phyloP scores from a whole-genome alignment of 202 grass and related monocot species.

The Tripidium arundinaceum region DNA sequence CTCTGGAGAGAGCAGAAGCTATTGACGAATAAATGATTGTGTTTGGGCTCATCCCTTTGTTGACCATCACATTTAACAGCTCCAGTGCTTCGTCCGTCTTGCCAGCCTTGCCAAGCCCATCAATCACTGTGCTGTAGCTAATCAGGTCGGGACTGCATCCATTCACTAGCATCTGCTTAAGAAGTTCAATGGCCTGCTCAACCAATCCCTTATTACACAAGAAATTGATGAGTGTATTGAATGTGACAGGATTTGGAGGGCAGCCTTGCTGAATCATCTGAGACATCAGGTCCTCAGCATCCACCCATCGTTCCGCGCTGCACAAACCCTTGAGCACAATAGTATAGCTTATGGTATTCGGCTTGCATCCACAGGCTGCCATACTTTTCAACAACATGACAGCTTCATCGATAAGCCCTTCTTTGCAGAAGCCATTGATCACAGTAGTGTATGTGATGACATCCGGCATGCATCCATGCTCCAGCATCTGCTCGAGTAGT shows the following conservation, averaged over 20 bases:
- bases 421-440: no score
- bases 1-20: constrained; percentile 52
- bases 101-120: constrained; percentile 55
- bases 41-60: constrained; percentile 61
- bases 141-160: constrained; percentile 65
- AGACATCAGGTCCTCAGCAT: constrained; percentile 42
- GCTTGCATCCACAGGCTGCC: constrained; percentile 52
- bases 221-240: constrained; percentile 45
- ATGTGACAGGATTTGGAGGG: constrained; percentile 40
- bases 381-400: constrained; percentile 54
- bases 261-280: constrained; percentile 47
- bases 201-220: constrained; percentile 48
- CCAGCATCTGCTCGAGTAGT: no score
- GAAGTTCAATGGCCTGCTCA: constrained; percentile 53
- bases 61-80: constrained; percentile 61
- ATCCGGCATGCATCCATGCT: no score
- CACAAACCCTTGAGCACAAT: constrained; percentile 51
- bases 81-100: constrained; percentile 52
- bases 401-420: no score
- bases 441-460: no score
- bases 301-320: constrained; percentile 28
- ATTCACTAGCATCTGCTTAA: constrained; percentile 57
- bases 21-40: constrained; percentile 64
- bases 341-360: constrained; percentile 66
- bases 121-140: constrained; percentile 60